phyloP scores from a whole-genome alignment of 2,329 filamentous ascomycete species.

The Nothopassalora personata region DNA sequence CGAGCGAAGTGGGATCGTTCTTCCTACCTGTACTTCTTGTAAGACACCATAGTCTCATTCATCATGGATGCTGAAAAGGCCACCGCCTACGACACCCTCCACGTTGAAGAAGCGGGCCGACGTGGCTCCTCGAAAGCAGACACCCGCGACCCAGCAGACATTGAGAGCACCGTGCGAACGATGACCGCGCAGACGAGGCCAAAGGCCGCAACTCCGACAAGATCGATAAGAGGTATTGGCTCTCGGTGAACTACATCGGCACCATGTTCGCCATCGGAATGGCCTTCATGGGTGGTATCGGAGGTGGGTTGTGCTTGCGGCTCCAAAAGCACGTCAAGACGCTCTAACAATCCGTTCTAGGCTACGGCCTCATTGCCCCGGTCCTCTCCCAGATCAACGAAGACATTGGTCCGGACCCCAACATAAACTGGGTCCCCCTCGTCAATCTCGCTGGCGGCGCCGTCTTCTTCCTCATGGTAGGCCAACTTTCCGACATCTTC shows the following conservation, averaged over 20 bases:
- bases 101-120: no score
- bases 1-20: no score
- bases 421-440: slow-evolving; percentile 37
- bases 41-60: no score
- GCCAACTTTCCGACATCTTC: slow-evolving; percentile 37
- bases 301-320: slow-evolving; percentile 13
- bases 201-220: slow-evolving; percentile 22
- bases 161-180: slow-evolving; percentile 22
- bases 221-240: slow-evolving; percentile 22
- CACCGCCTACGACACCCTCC: no score
- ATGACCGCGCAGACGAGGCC: slow-evolving; percentile 24
- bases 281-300: slow-evolving; percentile 26
- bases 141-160: slow-evolving; percentile 3
- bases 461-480: slow-evolving; percentile 36
- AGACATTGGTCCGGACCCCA: slow-evolving; percentile 35
- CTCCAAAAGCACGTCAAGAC: no score
- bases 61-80: no score
- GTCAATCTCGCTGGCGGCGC: slow-evolving; percentile 34
- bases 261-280: slow-evolving; percentile 24
- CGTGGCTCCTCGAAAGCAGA: no score
- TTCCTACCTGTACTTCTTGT: no score
- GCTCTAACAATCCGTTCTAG: slow-evolving; percentile 1
- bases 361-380: slow-evolving; percentile 24
- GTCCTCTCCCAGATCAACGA: slow-evolving; percentile 31
- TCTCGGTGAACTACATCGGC: slow-evolving; percentile 23